Conservation (phyloP, 2,329 filamentous ascomycete genomes). For the Rhynchosporium secalis region DNA sequence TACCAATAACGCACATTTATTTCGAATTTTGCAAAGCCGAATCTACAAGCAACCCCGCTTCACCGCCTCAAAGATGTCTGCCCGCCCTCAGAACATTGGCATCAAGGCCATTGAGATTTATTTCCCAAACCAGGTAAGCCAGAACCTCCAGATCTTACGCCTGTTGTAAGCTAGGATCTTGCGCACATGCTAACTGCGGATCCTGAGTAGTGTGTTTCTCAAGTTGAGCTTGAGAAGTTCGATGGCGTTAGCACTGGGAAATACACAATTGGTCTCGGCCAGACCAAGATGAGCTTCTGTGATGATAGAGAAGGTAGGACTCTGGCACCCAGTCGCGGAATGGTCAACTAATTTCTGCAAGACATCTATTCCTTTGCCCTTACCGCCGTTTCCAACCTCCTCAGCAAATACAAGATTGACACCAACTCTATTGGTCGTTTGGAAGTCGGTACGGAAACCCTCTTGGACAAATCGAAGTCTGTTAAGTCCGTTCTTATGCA, state of each 20-base stretch:
- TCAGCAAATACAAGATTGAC: conserved; percentile 83
- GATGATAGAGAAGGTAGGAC: conserved; percentile 79
- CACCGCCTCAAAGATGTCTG: conserved; percentile 56
- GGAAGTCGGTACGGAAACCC: conserved; percentile 83
- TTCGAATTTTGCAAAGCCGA: conserved; percentile 2
- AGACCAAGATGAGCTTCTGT: conserved; percentile 92
- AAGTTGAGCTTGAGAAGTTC: conserved; percentile 80
- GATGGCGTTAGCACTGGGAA: conserved; percentile 80
- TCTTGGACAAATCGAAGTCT: conserved; percentile 88
- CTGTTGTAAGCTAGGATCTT: not conserved
- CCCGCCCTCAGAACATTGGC: conserved; percentile 82
- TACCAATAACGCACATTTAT: not conserved
- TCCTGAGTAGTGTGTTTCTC: conserved; percentile 71
- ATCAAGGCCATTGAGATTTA: conserved; percentile 93
- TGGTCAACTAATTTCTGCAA: conserved; percentile 40
- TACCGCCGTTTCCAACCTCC: conserved; percentile 73
- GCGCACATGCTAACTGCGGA: conserved; percentile 26
- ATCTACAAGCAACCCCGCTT: conserved; percentile 19
- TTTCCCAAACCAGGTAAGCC: conserved; percentile 74
- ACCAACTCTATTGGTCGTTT: conserved; percentile 74
- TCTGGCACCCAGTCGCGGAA: not conserved
- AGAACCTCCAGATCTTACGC: not conserved
- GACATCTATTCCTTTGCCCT: conserved; percentile 87
- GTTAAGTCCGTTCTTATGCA: conserved; percentile 89
- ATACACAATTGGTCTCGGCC: conserved; percentile 88